Conservation (phyloP, 305 asterid species). For the Rubia peregrina region DNA sequence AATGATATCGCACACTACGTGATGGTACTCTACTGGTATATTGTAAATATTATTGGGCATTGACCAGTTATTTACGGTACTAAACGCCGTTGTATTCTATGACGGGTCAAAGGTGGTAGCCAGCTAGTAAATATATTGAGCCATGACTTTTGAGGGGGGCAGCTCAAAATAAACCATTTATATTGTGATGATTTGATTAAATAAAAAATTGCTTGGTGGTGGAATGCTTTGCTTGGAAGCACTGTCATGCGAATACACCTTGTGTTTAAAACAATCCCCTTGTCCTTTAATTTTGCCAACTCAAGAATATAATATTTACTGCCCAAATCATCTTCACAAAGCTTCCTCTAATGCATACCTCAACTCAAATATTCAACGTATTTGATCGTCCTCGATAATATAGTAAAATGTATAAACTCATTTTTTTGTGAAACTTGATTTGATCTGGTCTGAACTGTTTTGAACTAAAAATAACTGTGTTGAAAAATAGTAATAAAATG, state of each 20-base stretch:
- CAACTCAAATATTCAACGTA: no score
- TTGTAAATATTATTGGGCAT: no score
- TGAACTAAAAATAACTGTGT: no score
- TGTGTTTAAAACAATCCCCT: constrained; percentile 21
- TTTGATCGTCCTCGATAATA: no score
- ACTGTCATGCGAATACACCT: constrained; percentile 15
- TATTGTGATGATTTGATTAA: not conserved
- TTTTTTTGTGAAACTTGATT: no score
- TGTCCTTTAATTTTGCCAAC: constrained; percentile 13
- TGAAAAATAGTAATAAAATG: no score
- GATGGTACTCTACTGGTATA: no score
- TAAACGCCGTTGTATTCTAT: not conserved
- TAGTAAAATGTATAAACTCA: no score
- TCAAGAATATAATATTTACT: constrained; percentile 10
- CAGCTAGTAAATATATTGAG: not conserved
- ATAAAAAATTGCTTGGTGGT: constrained; percentile 1
- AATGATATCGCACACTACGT: no score
- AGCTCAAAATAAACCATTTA: not conserved
- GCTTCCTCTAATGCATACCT: not conserved
- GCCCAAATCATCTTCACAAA: not conserved
- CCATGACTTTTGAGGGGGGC: not conserved
- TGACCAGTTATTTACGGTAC: no score
- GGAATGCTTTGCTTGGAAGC: constrained; percentile 24
- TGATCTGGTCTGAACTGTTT: no score
- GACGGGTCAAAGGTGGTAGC: not conserved